Percentiles rank a stretch among this genome's conserved stretches.
phyloP scores from a whole-genome alignment of 2,329 filamentous ascomycete genomes.

The Aspergillus persii region DNA sequence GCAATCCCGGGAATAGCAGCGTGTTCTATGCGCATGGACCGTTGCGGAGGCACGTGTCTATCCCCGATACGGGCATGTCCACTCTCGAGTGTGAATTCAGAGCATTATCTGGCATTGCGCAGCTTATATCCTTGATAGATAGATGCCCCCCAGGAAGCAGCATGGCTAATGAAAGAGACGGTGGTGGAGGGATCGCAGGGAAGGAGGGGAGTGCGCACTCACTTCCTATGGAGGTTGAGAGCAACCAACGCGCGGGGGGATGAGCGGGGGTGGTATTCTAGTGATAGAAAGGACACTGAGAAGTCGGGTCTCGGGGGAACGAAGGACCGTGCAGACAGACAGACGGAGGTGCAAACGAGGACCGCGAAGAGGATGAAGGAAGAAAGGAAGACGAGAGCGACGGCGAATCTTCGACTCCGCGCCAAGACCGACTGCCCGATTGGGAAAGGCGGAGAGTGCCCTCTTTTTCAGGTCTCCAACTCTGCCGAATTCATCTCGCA shows the following conservation, averaged over 20 bases:
- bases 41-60: background rate
- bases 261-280: background rate
- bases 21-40: background rate
- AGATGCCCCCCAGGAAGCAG: background rate
- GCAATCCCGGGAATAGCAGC: background rate
- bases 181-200: conserved; percentile 1
- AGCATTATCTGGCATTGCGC: background rate
- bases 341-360: background rate
- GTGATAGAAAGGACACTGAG: background rate
- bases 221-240: background rate
- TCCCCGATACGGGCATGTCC: background rate
- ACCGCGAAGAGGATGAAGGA: background rate
- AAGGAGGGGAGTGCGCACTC: conserved; percentile 3
- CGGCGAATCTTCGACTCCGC: conserved; percentile 3
- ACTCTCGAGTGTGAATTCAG: background rate
- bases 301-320: background rate
- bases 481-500: background rate
- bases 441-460: conserved; percentile 10
- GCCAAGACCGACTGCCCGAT: conserved; percentile 24
- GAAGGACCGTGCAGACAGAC: background rate
- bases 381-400: conserved; percentile 3
- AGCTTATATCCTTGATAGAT: background rate
- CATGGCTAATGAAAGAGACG: background rate
- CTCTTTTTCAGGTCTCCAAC: background rate
- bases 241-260: background rate